A percentile compares a stretch with the other conserved stretches of the same genome.
Evolutionary conservation across 2,329 filamentous ascomycete genomes (phyloP).

Genomic region (Pleomassaria siparia): DNA sequence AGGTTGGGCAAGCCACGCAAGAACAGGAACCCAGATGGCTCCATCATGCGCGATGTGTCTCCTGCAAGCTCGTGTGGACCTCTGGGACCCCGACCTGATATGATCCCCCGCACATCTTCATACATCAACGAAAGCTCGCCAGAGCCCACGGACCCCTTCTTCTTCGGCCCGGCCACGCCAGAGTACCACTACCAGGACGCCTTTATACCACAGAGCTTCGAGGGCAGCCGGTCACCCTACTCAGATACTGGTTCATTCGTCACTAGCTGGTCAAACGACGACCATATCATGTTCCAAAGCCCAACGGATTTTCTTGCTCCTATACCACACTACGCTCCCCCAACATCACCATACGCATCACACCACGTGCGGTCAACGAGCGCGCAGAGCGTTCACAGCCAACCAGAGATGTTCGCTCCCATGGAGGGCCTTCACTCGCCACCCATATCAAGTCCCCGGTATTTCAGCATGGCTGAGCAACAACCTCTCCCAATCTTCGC

Average conservation of each 20-base stretch:
- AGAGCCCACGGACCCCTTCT: slow-evolving; percentile 38
- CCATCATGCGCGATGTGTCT: slow-evolving; percentile 37
- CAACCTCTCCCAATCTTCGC: slow-evolving; percentile 24
- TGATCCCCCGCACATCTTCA: slow-evolving; percentile 32
- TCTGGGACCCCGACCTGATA: slow-evolving; percentile 31
- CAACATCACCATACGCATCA: slow-evolving; percentile 17
- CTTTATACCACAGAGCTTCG: slow-evolving; percentile 30
- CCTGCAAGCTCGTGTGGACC: slow-evolving; percentile 34
- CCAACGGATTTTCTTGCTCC: slow-evolving; percentile 29
- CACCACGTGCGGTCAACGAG: slow-evolving; percentile 31
- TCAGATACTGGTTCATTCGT: slow-evolving; percentile 32
- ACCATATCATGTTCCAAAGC: slow-evolving; percentile 32
- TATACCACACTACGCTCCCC: slow-evolving; percentile 27
- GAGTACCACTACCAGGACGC: slow-evolving; percentile 39
- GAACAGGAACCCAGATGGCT: slow-evolving; percentile 39
- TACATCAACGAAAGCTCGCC: slow-evolving; percentile 39
- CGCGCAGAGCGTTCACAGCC: slow-evolving; percentile 33
- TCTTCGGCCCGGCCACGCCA: slow-evolving; percentile 37
- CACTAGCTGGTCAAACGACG: slow-evolving; percentile 35
- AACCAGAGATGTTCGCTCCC: slow-evolving; percentile 33
- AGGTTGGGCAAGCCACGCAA: slow-evolving; percentile 42
- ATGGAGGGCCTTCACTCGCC: slow-evolving; percentile 28
- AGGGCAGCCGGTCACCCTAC: slow-evolving; percentile 38
- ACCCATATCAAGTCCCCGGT: slow-evolving; percentile 26
- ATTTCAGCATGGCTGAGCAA: slow-evolving; percentile 27